These are phyloP conservation scores for Podospora sp. DNA, from an alignment of 495 filamentous ascomycete genomes.

Conservation along the genomic window DNA sequence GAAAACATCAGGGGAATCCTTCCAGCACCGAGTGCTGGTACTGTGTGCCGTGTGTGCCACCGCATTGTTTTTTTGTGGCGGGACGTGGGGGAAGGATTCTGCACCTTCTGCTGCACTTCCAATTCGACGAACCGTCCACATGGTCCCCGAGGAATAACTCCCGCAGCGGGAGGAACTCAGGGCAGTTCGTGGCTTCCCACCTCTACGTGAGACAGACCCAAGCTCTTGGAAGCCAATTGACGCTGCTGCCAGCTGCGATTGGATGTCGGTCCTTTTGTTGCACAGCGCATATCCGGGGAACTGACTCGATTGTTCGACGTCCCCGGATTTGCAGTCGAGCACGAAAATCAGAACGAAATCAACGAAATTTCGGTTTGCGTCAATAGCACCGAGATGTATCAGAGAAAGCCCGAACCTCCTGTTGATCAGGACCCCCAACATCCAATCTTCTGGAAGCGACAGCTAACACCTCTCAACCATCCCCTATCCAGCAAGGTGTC, in stretches of 20 bases:
- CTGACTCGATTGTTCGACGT: too few species aligned
- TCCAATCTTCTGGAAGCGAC: not conserved
- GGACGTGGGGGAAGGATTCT: not conserved
- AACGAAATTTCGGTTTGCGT: not conserved
- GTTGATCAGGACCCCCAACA: not conserved
- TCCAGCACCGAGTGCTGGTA: not conserved
- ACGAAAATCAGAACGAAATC: too few species aligned
- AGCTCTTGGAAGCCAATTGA: not conserved
- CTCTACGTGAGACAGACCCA: conserved; percentile 14
- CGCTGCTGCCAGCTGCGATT: conserved; percentile 1
- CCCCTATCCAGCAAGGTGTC: not conserved
- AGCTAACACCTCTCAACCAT: not conserved
- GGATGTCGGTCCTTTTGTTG: not conserved
- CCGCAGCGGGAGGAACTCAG: not conserved
- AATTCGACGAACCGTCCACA: not conserved
- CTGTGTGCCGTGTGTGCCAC: not conserved
- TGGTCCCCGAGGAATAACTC: not conserved
- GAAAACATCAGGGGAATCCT: not conserved
- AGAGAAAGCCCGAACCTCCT: not conserved
- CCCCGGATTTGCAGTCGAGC: too few species aligned
- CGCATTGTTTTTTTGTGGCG: not conserved
- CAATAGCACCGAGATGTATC: not conserved
- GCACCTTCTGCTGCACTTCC: not conserved
- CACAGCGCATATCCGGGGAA: not conserved
- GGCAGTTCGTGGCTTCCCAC: conserved; percentile 3